A percentile compares a stretch with the other conserved stretches of the same genome.
These are phyloP conservation scores for Henckelia pumila DNA, from an alignment of 257 asterid genomes.

Conservation along the genomic window DNA sequence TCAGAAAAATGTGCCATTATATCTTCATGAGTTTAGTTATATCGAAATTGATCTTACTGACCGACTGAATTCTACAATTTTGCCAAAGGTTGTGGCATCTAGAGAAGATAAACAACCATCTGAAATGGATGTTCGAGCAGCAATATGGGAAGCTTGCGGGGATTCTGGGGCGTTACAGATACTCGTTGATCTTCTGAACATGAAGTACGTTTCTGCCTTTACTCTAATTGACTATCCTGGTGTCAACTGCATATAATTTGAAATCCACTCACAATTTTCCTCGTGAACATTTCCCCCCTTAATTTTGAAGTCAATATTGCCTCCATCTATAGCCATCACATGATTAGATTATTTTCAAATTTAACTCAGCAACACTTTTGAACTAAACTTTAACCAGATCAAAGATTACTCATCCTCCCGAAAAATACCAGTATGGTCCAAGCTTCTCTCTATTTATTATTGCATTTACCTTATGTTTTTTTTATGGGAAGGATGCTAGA, in stretches of 20 bases:
- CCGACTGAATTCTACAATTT: conserved; percentile 1
- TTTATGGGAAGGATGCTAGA: conserved; percentile 57
- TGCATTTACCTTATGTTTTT: conserved; percentile 3
- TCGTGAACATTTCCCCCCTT: too few species aligned
- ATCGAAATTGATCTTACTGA: not conserved
- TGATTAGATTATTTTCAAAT: too few species aligned
- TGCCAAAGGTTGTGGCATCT: conserved; percentile 62
- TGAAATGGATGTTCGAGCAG: conserved; percentile 71
- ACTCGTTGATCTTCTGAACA: conserved; percentile 82
- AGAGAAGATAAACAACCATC: conserved; percentile 73
- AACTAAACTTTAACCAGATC: too few species aligned
- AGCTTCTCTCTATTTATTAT: not conserved
- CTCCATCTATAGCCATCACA: too few species aligned
- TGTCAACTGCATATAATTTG: not conserved
- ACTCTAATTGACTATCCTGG: conserved; percentile 3
- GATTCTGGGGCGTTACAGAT: conserved; percentile 83
- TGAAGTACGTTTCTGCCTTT: conserved; percentile 51
- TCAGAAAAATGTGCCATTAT: not conserved
- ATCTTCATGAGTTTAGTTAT: not conserved
- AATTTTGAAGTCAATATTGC: too few species aligned
- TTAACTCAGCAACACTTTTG: too few species aligned
- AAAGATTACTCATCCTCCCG: too few species aligned
- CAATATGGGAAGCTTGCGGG: conserved; percentile 94
- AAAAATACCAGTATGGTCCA: not conserved
- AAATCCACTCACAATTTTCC: too few species aligned